Evolutionary conservation across 2,329 filamentous ascomycete genomes (phyloP), one percentile per base, ranked within the genome.

Genomic region (Coniochaeta sp.): DNA sequence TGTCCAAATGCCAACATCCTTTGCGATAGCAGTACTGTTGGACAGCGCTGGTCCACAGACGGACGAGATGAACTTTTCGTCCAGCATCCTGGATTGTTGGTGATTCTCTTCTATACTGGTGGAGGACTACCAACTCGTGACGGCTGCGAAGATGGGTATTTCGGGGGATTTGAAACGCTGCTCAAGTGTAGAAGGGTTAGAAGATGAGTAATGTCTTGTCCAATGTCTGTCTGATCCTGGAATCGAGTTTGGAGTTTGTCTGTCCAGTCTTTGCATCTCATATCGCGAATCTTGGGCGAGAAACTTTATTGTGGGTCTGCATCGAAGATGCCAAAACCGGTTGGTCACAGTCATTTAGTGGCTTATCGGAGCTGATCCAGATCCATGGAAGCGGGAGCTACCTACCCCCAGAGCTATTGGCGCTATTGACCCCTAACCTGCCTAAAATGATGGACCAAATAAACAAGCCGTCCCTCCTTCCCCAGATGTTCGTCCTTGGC

Each of bases 1-100:
- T 60, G 90, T 75, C 75, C 96, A 95, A 70, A 98, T 91, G 67
- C 90, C 91, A 57, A 91, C 88, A 75, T 97, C 92, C 74, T 93
- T 87, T 60, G 83, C 79, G 58, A 87, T 78, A 64, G 84, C 81
- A 1, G 85, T 87, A 70, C 86, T 87, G 68, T 85, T 81, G 62
- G 82, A 75, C 61, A 86, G 72, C 4, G 80, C 83, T 54, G 81
- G 79, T 26, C 84, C 85, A 59, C 78, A 79, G 62, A 86, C 78
- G 58, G 84, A 77, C 38, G 83, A 81, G 64, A 87, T 77, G 69
- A 87, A 84, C 61, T 80, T 78, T 69, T 88, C 84, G 24, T 82
- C 79, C 58, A 86, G 69, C 84, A 87, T 87, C 19, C 24, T 22
- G 16, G 22, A 4, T 30, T 9, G 24, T 52, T 30, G 30, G 14